Evolutionary conservation across 2,329 filamentous ascomycete species (phyloP).

Genomic region (Trichoderma afroharzianum): DNA sequence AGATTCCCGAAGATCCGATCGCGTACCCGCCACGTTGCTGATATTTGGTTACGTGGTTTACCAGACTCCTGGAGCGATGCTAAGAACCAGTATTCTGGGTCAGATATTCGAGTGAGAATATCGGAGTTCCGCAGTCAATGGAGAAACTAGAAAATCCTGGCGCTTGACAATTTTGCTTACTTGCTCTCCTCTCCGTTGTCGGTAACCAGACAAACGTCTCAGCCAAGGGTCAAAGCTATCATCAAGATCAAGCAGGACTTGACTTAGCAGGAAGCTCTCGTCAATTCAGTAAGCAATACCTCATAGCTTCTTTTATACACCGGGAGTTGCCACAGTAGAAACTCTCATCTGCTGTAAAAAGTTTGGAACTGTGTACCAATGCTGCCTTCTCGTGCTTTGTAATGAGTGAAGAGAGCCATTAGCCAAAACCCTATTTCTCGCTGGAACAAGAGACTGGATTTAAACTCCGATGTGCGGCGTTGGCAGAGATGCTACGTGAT

Average conservation of each 20-base stretch:
- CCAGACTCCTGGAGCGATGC: not conserved
- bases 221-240: not conserved
- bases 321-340: not conserved
- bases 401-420: not conserved
- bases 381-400: not conserved
- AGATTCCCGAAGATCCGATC: slow-evolving; percentile 4
- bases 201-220: not conserved
- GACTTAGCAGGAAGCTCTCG: not conserved
- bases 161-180: not conserved
- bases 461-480: not conserved
- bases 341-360: not conserved
- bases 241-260: not conserved
- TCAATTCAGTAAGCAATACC: not conserved
- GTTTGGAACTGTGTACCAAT: not conserved
- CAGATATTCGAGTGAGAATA: not conserved
- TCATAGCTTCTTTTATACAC: not conserved
- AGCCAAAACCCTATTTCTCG: not conserved
- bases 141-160: not conserved
- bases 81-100: not conserved
- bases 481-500: not conserved
- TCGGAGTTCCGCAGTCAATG: not conserved
- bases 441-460: not conserved
- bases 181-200: not conserved
- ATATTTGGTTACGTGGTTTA: not conserved
- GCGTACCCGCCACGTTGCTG: not conserved